phyloP scores from a whole-genome alignment of 169 alveolate species.

The Cryptosporidium andersoni region DNA sequence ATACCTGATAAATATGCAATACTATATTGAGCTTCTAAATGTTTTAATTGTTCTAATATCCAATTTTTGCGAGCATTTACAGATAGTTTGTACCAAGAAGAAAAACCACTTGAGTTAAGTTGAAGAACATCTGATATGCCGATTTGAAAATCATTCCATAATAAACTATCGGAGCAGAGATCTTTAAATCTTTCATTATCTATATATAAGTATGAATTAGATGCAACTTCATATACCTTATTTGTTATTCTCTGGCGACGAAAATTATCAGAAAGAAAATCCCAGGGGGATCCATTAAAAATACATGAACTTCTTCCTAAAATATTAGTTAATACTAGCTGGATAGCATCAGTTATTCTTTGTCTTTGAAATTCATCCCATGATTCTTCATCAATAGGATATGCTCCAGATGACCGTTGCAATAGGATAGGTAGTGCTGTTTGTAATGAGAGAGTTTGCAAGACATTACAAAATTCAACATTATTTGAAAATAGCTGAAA shows the following conservation, averaged over 20 bases:
- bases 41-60: conserved; percentile 40
- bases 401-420: conserved; percentile 69
- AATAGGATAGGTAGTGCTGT: conserved; percentile 30
- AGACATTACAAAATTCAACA: conserved; percentile 32
- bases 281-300: conserved; percentile 24
- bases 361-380: conserved; percentile 71
- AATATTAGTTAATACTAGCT: conserved; percentile 27
- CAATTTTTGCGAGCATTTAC: conserved; percentile 2
- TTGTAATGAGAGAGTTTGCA: conserved; percentile 45
- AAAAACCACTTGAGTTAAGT: background rate
- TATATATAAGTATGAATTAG: conserved; percentile 31
- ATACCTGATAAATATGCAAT: conserved; percentile 45
- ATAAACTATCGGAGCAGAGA: conserved; percentile 32
- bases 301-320: conserved; percentile 54
- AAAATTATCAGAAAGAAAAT: conserved; percentile 14
- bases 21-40: conserved; percentile 22
- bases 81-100: background rate
- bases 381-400: conserved; percentile 70
- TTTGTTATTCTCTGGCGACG: conserved; percentile 21
- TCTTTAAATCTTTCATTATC: conserved; percentile 59
- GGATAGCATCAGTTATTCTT: conserved; percentile 57
- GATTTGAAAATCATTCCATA: conserved; percentile 61
- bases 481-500: conserved; percentile 44
- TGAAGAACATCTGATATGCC: conserved; percentile 30
- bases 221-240: conserved; percentile 59